These are phyloP conservation scores for Mrakia blollopis DNA, from an alignment of 768 basidiomycete genomes.

Conservation along the genomic window DNA sequence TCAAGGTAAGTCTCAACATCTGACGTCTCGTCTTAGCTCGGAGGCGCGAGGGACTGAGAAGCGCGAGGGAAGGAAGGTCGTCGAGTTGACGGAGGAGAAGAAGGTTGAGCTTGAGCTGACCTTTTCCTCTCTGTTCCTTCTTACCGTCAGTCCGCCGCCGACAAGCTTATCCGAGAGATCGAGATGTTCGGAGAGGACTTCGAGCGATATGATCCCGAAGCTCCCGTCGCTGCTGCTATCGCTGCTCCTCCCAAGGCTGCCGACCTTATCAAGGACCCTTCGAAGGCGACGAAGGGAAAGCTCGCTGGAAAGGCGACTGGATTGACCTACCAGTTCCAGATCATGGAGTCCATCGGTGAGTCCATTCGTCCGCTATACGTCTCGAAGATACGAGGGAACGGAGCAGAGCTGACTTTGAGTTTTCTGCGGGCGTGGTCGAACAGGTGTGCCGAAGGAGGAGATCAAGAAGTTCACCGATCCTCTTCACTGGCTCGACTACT, in stretches of 20 bases:
- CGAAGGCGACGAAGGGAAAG: slow-evolving; percentile 93
- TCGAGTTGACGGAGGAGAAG: not conserved
- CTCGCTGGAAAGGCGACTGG: slow-evolving; percentile 88
- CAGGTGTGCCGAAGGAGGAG: slow-evolving; percentile 72
- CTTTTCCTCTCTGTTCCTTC: not conserved
- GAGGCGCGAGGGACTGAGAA: not conserved
- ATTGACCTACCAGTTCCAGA: slow-evolving; percentile 95
- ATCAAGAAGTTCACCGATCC: slow-evolving; percentile 97
- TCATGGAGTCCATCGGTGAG: slow-evolving; percentile 77
- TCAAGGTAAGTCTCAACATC: slow-evolving; percentile 65
- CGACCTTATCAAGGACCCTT: slow-evolving; percentile 40
- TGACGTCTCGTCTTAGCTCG: not conserved
- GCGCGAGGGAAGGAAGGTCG: not conserved
- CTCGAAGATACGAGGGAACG: not conserved
- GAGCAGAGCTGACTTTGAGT: not conserved
- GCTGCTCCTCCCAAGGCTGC: slow-evolving; percentile 43
- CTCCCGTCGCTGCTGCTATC: slow-evolving; percentile 46
- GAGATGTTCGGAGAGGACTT: slow-evolving; percentile 91
- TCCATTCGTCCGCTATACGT: too few relatives aligned
- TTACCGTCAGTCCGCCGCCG: slow-evolving; percentile 70
- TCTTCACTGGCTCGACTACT: slow-evolving; percentile 84
- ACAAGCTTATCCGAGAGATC: slow-evolving; percentile 96
- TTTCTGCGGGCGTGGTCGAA: not conserved
- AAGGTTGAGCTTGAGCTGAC: not conserved
- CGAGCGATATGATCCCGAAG: slow-evolving; percentile 57